Evolutionary conservation across 2,329 filamentous ascomycete genomes (phyloP).

Genomic region (Colletotrichum nymphaeae): DNA sequence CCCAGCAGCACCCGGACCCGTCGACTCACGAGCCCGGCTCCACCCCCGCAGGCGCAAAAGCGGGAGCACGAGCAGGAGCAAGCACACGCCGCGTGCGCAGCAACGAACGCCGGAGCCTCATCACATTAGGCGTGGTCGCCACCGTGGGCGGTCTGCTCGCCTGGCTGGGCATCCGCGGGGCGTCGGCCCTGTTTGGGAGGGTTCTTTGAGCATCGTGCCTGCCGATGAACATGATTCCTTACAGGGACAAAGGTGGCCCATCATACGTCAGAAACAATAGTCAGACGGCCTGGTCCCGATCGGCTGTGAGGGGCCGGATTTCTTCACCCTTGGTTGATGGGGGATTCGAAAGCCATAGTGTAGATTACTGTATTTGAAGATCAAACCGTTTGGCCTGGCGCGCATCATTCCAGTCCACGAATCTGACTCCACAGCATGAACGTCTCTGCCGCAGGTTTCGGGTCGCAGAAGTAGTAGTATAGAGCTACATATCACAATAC

Average conservation of each 20-base stretch:
- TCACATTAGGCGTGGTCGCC: conserved; percentile 54
- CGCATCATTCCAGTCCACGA: not conserved
- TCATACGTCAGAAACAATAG: not conserved
- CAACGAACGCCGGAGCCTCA: conserved; percentile 51
- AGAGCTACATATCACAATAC: not conserved
- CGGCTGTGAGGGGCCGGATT: conserved; percentile 3
- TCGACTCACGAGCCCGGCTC: conserved; percentile 38
- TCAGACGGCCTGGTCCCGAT: not conserved
- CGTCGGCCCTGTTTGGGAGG: conserved; percentile 21
- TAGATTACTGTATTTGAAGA: conserved; percentile 20
- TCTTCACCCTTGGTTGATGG: not conserved
- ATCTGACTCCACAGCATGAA: conserved; percentile 5
- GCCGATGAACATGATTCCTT: not conserved
- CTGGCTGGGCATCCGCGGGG: conserved; percentile 40
- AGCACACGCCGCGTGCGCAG: conserved; percentile 43
- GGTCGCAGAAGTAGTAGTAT: not conserved
- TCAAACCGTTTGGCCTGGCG: conserved; percentile 16
- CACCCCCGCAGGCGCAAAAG: not conserved
- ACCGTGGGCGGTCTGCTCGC: conserved; percentile 41
- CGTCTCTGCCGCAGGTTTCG: conserved; percentile 2
- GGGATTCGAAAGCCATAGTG: not conserved
- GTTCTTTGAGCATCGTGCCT: not conserved
- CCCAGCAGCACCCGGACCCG: not conserved
- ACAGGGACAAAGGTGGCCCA: not conserved
- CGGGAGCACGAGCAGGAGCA: conserved; percentile 38